Base-by-base conservation (phyloP, 2,329 filamentous ascomycete genomes). In the Colletotrichum sp. region DNA sequence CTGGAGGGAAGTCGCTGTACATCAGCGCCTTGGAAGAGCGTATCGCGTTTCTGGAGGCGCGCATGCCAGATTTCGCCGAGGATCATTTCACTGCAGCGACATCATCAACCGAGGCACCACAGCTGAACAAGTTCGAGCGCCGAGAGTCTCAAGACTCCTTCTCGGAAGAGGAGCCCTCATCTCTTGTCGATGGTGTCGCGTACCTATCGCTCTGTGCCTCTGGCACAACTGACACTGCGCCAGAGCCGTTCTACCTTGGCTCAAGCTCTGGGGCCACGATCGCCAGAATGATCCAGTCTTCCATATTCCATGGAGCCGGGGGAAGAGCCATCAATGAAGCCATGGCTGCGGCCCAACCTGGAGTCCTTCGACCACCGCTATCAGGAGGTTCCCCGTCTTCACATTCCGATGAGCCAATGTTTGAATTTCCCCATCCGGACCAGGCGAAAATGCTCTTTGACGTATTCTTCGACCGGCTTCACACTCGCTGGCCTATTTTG, bases 21-120 rank as follows among this genome's bases (percentile, higher is more conserved):
- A 81, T 81, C 77, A 80, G 75, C 8, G 80, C 79, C 2, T 68
- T 82, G 8, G 81, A 82, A 36, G 81, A 82, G 70, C 78, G 81
- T 1, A 82, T 82, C 21, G 81, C 81, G 1, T 82, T 82, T 8
- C 78, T 82, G 6, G 81, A 82, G 49, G 80, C 80, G 0, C 76
- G 79, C 2, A 69, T 82, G 62, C 81, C 80, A 2, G 80, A 78
- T 6, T 79, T 79, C 67, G 79, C 78, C 1, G 76, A 81, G 36
- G 80, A 82, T 49, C 80, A 82, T n/a, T 81, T 81, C 28, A n/a
- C 67, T 2, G 10, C 24, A 8, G 49, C 71, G 2, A 26, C 44
- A 4, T 39, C 36, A 2, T 9, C 26, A 0, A 6, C 18, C 2
- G 64, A 9, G 13, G 49, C 10, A 30, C 28, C 44, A 7, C 24